These are phyloP conservation scores for Suillus clintonianus DNA, from an alignment of 768 basidiomycete species.

Conservation along the genomic window DNA sequence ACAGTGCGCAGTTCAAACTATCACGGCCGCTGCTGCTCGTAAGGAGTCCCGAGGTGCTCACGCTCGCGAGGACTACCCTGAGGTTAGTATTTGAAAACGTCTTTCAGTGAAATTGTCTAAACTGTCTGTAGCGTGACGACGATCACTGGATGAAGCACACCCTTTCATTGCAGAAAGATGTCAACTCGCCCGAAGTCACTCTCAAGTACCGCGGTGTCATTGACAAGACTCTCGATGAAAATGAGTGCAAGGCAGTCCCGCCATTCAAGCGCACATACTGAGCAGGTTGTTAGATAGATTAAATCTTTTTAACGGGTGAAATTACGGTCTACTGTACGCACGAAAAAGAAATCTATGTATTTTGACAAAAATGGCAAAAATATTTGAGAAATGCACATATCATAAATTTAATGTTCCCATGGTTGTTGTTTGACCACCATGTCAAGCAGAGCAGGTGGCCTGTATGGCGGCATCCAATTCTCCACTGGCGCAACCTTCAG, in stretches of 20 bases:
- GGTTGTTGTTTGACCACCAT: slow-evolving; percentile 40
- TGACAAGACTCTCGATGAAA: slow-evolving; percentile 85
- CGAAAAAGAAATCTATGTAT: neutral
- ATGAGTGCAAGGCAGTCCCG: slow-evolving; percentile 95
- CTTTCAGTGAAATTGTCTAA: slow-evolving; percentile 5
- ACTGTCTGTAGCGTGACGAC: slow-evolving; percentile 77
- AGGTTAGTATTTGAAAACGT: slow-evolving; percentile 48
- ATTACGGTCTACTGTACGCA: neutral
- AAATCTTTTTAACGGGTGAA: neutral
- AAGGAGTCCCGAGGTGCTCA: slow-evolving; percentile 99
- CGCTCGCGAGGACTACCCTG: slow-evolving; percentile 97
- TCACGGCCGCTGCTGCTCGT: slow-evolving; percentile 88
- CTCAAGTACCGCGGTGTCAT: slow-evolving; percentile 91
- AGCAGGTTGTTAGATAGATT: neutral
- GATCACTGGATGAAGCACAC: slow-evolving; percentile 94
- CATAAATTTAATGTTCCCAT: neutral
- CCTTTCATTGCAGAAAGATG: slow-evolving; percentile 87
- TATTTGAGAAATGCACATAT: neutral
- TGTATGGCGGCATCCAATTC: slow-evolving; percentile 88
- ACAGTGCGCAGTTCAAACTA: slow-evolving; percentile 95
- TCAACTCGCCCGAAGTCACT: slow-evolving; percentile 76
- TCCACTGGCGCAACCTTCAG: slow-evolving; percentile 63
- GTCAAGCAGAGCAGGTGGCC: slow-evolving; percentile 79
- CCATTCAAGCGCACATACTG: slow-evolving; percentile 98
- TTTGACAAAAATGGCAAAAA: neutral